Evolutionary conservation across 2,329 filamentous ascomycete genomes (phyloP), one percentile per base, ranked within the genome.

Genomic region (Dactylella cylindrospora): DNA sequence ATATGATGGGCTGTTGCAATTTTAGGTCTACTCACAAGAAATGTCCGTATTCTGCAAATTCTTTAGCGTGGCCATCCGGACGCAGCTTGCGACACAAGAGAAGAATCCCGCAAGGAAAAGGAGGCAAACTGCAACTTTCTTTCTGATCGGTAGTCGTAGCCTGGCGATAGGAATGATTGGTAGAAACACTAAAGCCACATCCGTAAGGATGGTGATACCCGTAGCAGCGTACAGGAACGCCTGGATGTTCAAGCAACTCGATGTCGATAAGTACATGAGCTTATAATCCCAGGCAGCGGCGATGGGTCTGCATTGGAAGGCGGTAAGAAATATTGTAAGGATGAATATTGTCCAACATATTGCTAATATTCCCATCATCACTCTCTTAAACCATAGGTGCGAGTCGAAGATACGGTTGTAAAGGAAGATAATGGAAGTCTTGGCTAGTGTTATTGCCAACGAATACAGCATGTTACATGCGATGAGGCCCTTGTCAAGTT

Each of bases 391-490:
- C 52, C 44, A 57, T 3, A 29, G 20, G 44, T 57, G 43, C 6
- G 35, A 28, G 9, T 49, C 25, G 13, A 57, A 57, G 17, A 57
- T 57, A 9, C 52, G 52, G 29, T 57, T 57, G 44, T 57, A 57
- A 2, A 57, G 36, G 28, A 49, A 36, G 3, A 57, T 43, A 5
- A 57, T 57, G 1, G 52, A 49, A 3, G 52, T 49, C 20, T 49
- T 57, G 19, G 52, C 44, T 15, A 49, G 38, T 1, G 35, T 32
- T n/a, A 57, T 43, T 10, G 44, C 41, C n/a, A 57, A 43, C 2
- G 46, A 22, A 9, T 49, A 44, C 2, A 57, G 29, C 5, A 57
- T 49, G 4, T 19, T 49, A 38, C 52, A 57, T 5, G 35, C 52
- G 15, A 57, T 49, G 22, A 57, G 36, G 17, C 32, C n/a, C 32